A percentile compares a stretch with the other conserved stretches of the same genome.
Conservation (phyloP, 176 grass and related monocot genomes). For the Lolium multiflorum region DNA sequence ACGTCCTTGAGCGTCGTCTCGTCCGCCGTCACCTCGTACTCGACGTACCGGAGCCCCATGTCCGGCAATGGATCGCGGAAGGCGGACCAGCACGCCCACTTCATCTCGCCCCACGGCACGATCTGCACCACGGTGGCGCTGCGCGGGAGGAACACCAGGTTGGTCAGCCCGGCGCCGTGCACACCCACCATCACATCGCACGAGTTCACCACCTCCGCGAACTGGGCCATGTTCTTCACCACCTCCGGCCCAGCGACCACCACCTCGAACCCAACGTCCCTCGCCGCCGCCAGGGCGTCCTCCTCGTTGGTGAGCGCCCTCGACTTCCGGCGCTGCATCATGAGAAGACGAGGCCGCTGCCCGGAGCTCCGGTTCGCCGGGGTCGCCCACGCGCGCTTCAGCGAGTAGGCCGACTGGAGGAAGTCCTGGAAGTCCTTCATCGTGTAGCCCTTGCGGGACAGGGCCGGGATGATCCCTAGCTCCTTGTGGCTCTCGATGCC, state of each 20-base stretch:
- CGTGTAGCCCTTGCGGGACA: slow-evolving; percentile 44
- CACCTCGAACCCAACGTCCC: slow-evolving; percentile 58
- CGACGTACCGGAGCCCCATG: slow-evolving; percentile 73
- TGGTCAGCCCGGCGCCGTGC: slow-evolving; percentile 26
- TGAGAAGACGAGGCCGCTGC: slow-evolving; percentile 54
- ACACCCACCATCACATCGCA: slow-evolving; percentile 20
- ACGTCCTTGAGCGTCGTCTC: slow-evolving; percentile 70
- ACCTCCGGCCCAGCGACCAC: slow-evolving; percentile 54
- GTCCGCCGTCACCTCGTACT: slow-evolving; percentile 67
- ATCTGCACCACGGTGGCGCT: slow-evolving; percentile 70
- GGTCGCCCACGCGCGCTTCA: slow-evolving; percentile 39
- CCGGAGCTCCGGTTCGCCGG: not conserved
- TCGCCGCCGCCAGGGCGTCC: slow-evolving; percentile 23
- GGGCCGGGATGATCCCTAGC: slow-evolving; percentile 55
- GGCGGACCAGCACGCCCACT: slow-evolving; percentile 47
- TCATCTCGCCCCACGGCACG: slow-evolving; percentile 64
- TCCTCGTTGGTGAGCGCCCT: slow-evolving; percentile 58
- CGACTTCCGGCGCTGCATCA: slow-evolving; percentile 57
- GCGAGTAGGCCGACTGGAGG: slow-evolving; percentile 43
- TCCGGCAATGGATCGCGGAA: slow-evolving; percentile 56
- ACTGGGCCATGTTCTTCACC: slow-evolving; percentile 33
- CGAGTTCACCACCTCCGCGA: slow-evolving; percentile 41
- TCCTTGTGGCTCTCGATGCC: slow-evolving; percentile 64
- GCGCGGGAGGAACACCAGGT: slow-evolving; percentile 18
- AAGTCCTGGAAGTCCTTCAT: slow-evolving; percentile 71